phyloP scores from a whole-genome alignment of 106 monocot genomes.

The Xerophyta viscosa region DNA sequence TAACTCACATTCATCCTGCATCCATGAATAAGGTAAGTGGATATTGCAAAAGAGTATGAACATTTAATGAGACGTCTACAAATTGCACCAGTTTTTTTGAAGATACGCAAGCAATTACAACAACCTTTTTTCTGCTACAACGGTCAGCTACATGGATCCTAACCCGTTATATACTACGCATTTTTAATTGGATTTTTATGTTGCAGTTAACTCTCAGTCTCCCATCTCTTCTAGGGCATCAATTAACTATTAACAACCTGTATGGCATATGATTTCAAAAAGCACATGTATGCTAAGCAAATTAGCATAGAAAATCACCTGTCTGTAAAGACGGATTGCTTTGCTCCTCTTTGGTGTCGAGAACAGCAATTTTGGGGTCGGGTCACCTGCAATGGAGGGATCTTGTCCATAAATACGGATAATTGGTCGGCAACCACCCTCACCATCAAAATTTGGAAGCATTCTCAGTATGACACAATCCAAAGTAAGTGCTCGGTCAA shows the following conservation, averaged over 20 bases:
- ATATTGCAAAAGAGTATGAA: too few species aligned
- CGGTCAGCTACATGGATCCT: too few species aligned
- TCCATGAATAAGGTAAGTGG: slow-evolving; percentile 1
- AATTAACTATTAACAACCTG: too few species aligned
- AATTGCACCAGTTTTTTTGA: too few species aligned
- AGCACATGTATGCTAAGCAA: neutral
- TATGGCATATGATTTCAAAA: too few species aligned
- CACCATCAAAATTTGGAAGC: slow-evolving; percentile 66
- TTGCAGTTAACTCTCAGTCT: too few species aligned
- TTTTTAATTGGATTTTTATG: too few species aligned
- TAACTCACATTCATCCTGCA: slow-evolving; percentile 85
- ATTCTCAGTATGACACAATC: slow-evolving; percentile 79
- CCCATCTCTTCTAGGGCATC: too few species aligned
- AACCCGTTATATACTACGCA: too few species aligned
- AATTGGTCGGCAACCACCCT: slow-evolving; percentile 77
- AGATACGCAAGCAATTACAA: too few species aligned
- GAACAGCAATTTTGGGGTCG: slow-evolving; percentile 69
- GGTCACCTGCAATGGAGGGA: slow-evolving; percentile 51
- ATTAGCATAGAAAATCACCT: slow-evolving; percentile 29
- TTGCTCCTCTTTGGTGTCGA: slow-evolving; percentile 79
- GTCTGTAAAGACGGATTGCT: slow-evolving; percentile 52
- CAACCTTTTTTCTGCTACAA: too few species aligned
- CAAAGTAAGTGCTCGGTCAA: slow-evolving; percentile 79
- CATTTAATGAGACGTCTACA: too few species aligned
- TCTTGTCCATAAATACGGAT: slow-evolving; percentile 89